Evolutionary conservation across 805 yeast species (phyloP).

Genomic region (Metschnikowia peoriensis): DNA sequence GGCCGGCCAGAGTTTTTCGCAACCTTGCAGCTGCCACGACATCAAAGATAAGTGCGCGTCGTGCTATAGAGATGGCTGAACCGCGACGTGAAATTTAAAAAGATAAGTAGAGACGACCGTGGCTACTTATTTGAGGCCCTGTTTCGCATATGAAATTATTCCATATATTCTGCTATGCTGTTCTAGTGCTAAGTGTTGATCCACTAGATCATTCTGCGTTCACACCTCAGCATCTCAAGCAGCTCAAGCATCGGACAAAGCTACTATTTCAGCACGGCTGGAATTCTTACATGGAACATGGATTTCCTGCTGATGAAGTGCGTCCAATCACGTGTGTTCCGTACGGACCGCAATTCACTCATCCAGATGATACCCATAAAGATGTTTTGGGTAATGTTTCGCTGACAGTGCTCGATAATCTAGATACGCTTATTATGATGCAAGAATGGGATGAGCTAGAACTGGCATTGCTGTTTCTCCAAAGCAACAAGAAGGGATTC

Average conservation of each 20-base stretch:
- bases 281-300: conserved; percentile 63
- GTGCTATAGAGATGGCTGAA: too few relatives aligned
- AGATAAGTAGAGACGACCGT: too few relatives aligned
- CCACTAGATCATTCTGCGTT: conserved; percentile 26
- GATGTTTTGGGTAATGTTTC: conserved; percentile 87
- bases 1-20: too few relatives aligned
- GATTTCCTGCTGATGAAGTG: conserved; percentile 82
- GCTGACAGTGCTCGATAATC: conserved; percentile 71
- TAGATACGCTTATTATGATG: conserved; percentile 76
- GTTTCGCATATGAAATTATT: neutral
- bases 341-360: conserved; percentile 58
- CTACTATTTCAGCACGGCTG: conserved; percentile 72
- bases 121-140: neutral
- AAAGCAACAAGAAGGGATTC: conserved; percentile 37
- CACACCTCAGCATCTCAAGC: conserved; percentile 35
- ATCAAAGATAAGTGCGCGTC: too few relatives aligned
- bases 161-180: neutral
- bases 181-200: neutral
- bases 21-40: too few relatives aligned
- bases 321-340: conserved; percentile 71
- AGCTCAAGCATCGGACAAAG: conserved; percentile 46
- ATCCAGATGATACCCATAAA: conserved; percentile 57
- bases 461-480: conserved; percentile 26
- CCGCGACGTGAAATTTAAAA: too few relatives aligned
- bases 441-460: conserved; percentile 59